These are phyloP conservation scores for Papiliotrema nemorosa DNA, from an alignment of 1,284 basidiomycete species.

Conservation along the genomic window DNA sequence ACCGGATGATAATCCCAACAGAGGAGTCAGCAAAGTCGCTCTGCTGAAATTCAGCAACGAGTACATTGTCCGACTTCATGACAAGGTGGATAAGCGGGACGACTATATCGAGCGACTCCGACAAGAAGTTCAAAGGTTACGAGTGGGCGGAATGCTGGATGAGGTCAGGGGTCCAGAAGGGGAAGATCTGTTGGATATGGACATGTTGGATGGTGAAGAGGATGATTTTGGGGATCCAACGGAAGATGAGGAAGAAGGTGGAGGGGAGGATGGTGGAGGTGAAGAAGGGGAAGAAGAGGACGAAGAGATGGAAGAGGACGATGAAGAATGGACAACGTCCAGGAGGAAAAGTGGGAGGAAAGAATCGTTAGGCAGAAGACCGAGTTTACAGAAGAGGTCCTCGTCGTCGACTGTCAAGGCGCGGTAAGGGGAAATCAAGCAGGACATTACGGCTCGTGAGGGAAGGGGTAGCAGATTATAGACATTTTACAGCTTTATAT, in stretches of 20 bases:
- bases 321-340: conserved; percentile 1
- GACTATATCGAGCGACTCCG: conserved; percentile 69
- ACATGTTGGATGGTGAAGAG: conserved; percentile 37
- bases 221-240: conserved; percentile 20
- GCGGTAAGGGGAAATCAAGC: too few species aligned
- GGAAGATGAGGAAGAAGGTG: conserved; percentile 31
- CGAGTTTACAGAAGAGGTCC: not conserved
- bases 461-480: too few species aligned
- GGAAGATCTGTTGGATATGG: conserved; percentile 38
- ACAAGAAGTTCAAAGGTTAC: conserved; percentile 64
- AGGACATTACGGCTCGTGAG: too few species aligned
- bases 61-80: conserved; percentile 72
- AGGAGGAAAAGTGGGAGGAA: not conserved
- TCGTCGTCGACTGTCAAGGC: not conserved
- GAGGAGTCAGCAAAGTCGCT: conserved; percentile 92
- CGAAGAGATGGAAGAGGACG: conserved; percentile 8
- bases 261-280: conserved; percentile 26
- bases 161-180: conserved; percentile 35
- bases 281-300: conserved; percentile 8
- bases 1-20: conserved; percentile 81
- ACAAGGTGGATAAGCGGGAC: conserved; percentile 76
- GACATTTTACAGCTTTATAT: too few species aligned
- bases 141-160: conserved; percentile 36
- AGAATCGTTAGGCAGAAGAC: not conserved
- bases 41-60: conserved; percentile 85